A percentile compares a stretch with the other conserved stretches of the same genome.
These are phyloP conservation scores for Corynespora cassiicola DNA, from an alignment of 2,329 filamentous ascomycete species.

Conservation along the genomic window DNA sequence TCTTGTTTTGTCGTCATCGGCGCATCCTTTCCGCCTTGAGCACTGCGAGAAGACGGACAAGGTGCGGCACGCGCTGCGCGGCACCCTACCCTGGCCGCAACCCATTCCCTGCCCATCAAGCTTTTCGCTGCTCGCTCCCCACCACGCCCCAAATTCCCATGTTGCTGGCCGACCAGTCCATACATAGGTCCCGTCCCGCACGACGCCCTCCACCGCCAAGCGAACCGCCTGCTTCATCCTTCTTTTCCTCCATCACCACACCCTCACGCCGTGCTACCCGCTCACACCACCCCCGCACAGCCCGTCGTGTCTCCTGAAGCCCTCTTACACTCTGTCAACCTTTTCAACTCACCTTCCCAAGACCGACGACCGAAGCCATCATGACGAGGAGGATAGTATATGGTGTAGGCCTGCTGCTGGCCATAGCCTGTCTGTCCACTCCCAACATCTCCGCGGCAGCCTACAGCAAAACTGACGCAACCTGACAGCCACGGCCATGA, in stretches of 20 bases:
- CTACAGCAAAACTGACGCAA: constrained; percentile 17
- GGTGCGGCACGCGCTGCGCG: constrained; percentile 2
- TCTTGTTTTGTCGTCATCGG: constrained; percentile 17
- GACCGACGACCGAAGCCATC: constrained; percentile 11
- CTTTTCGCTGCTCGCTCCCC: too few species aligned
- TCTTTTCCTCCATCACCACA: constrained; percentile 7
- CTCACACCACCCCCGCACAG: constrained; percentile 10
- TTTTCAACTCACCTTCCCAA: constrained; percentile 1
- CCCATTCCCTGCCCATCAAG: constrained; percentile 4
- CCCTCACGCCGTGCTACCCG: constrained; percentile 5
- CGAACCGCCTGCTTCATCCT: constrained; percentile 2
- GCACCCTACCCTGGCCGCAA: background rate
- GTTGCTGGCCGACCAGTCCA: too few species aligned
- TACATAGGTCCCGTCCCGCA: constrained; percentile 3
- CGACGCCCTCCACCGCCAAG: constrained; percentile 6
- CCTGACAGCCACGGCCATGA: constrained; percentile 70
- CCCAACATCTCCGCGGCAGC: constrained; percentile 3
- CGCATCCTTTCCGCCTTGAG: constrained; percentile 8
- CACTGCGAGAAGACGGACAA: constrained; percentile 2
- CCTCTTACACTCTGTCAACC: background rate
- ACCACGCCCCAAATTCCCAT: too few species aligned
- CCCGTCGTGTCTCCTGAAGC: too few species aligned
- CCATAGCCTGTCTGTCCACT: constrained; percentile 47
- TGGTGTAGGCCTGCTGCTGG: constrained; percentile 55
- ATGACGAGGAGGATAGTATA: constrained; percentile 59